A percentile compares a stretch with the other conserved stretches of the same genome.
phyloP scores from a whole-genome alignment of 2,329 filamentous ascomycete species.

The Colletotrichum godetiae region DNA sequence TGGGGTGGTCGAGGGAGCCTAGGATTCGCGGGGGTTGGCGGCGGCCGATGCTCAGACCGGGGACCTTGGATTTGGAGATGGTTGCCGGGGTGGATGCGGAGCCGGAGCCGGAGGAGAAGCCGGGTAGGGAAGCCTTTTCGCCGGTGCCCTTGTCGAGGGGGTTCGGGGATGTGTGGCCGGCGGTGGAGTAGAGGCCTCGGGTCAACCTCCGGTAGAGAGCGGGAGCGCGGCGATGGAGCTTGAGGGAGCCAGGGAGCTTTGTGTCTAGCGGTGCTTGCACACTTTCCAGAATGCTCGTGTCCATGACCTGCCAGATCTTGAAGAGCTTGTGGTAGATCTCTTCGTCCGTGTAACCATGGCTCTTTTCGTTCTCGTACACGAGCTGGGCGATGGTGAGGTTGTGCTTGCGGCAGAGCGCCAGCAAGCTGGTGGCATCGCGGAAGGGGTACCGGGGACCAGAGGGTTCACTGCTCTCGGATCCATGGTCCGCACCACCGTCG shows the following conservation, averaged over 20 bases:
- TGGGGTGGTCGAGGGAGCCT: slow-evolving; percentile 57
- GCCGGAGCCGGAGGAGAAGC: background rate
- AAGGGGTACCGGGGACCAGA: slow-evolving; percentile 56
- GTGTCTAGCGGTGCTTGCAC: slow-evolving; percentile 57
- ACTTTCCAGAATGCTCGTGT: slow-evolving; percentile 60
- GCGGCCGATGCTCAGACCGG: slow-evolving; percentile 36
- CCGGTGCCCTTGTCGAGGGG: background rate
- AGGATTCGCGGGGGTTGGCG: slow-evolving; percentile 54
- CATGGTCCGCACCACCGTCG: slow-evolving; percentile 15
- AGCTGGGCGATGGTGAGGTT: slow-evolving; percentile 63
- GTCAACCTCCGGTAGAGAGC: slow-evolving; percentile 57
- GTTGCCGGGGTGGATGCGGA: background rate
- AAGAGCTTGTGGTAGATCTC: slow-evolving; percentile 59
- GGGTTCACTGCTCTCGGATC: slow-evolving; percentile 12
- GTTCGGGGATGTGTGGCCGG: slow-evolving; percentile 38
- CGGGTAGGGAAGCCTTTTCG: slow-evolving; percentile 13
- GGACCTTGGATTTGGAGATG: background rate
- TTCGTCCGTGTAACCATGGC: slow-evolving; percentile 60
- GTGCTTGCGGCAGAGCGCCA: slow-evolving; percentile 59
- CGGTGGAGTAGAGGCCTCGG: slow-evolving; percentile 56
- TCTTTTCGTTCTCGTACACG: slow-evolving; percentile 64
- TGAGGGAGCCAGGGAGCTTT: slow-evolving; percentile 58
- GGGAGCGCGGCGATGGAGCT: slow-evolving; percentile 59
- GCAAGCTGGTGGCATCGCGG: slow-evolving; percentile 57
- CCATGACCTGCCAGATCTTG: slow-evolving; percentile 64